Percentiles rank a stretch among this genome's conserved stretches.
Conservation (phyloP, 306 rosid species). For the Quercus gilva region DNA sequence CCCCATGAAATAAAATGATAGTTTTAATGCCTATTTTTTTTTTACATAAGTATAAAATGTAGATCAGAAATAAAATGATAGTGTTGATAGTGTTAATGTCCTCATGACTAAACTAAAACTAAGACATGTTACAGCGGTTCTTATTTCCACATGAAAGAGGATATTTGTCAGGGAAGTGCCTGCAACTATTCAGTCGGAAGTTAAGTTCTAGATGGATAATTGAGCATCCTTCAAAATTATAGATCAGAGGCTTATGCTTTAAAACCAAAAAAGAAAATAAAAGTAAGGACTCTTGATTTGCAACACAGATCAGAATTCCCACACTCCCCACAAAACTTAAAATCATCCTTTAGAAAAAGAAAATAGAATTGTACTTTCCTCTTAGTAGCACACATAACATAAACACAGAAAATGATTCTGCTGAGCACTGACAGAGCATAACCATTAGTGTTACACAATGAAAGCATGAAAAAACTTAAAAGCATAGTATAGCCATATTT, state of each 20-base stretch:
- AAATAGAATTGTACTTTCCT: background rate
- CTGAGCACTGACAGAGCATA: background rate
- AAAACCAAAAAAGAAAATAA: background rate
- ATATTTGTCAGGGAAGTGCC: background rate
- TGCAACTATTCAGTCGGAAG: background rate
- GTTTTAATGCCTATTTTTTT: too few species aligned
- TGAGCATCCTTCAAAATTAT: background rate
- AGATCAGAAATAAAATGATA: too few species aligned
- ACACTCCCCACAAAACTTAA: too few species aligned
- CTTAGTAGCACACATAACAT: too few species aligned
- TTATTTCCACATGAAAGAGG: background rate
- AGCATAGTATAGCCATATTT: background rate
- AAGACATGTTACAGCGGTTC: background rate
- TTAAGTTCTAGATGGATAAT: too few species aligned
- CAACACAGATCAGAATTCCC: background rate
- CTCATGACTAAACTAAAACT: background rate
- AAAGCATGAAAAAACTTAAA: background rate
- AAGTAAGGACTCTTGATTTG: background rate
- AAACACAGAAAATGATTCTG: too few species aligned
- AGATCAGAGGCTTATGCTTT: background rate
- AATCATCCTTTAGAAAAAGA: background rate
- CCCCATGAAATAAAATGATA: background rate
- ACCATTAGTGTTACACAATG: background rate
- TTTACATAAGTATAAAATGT: too few species aligned
- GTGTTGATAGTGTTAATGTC: background rate